Percentiles rank a stretch among this genome's conserved stretches.
These are phyloP conservation scores for Hansfordia pulvinata DNA, from an alignment of 2,329 filamentous ascomycete genomes.

Conservation along the genomic window DNA sequence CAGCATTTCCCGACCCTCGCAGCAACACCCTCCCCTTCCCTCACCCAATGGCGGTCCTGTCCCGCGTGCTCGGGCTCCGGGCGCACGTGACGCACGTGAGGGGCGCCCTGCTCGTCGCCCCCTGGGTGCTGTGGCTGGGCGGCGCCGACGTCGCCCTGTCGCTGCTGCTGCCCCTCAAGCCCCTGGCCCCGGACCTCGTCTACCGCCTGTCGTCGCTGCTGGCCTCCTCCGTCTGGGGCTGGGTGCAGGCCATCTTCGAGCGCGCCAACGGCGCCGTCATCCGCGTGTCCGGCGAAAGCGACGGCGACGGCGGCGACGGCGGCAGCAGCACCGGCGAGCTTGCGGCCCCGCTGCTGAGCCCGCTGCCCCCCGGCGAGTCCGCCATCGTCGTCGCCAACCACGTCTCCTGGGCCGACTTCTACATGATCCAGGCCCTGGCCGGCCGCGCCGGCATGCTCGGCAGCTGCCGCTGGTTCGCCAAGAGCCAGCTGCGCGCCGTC, in stretches of 20 bases:
- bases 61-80: too few relatives aligned
- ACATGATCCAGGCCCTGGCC: slow-evolving; percentile 47
- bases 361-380: slow-evolving; percentile 38
- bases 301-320: too few relatives aligned
- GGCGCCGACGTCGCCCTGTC: slow-evolving; percentile 36
- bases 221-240: slow-evolving; percentile 39
- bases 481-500: slow-evolving; percentile 42
- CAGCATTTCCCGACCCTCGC: too few relatives aligned
- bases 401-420: slow-evolving; percentile 49
- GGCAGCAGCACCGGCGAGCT: too few relatives aligned
- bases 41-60: slow-evolving; percentile 3
- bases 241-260: slow-evolving; percentile 44
- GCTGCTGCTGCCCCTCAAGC: slow-evolving; percentile 30
- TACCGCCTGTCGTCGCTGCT: slow-evolving; percentile 41
- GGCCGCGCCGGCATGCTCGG: slow-evolving; percentile 40
- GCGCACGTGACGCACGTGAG: slow-evolving; percentile 23
- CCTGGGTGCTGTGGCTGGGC: slow-evolving; percentile 39
- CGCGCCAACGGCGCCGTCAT: slow-evolving; percentile 37
- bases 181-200: slow-evolving; percentile 31
- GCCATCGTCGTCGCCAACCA: slow-evolving; percentile 48
- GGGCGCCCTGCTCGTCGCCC: slow-evolving; percentile 26
- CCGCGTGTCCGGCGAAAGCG: slow-evolving; percentile 35
- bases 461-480: slow-evolving; percentile 49
- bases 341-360: too few relatives aligned
- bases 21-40: slow-evolving; percentile 14